Evolutionary conservation across 495 filamentous ascomycete genomes (phyloP).

Genomic region (Amniculicola lignicola): DNA sequence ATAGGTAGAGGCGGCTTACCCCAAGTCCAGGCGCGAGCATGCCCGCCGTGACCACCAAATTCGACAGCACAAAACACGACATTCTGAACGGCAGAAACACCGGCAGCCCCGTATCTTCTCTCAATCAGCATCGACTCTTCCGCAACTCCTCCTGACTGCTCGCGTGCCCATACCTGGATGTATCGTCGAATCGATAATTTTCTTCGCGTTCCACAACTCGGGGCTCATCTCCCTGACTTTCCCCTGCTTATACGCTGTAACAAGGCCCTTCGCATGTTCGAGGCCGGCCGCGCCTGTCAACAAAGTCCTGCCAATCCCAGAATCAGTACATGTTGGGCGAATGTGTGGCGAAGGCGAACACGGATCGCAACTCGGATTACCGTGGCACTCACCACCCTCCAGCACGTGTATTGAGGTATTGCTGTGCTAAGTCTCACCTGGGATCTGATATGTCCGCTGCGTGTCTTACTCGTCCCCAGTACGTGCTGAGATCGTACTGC

Average conservation of each 20-base stretch:
- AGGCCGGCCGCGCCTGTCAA: conserved; percentile 72
- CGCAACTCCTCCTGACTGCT: neutral
- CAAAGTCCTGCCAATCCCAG: conserved; percentile 60
- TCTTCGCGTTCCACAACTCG: conserved; percentile 92
- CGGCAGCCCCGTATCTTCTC: conserved; percentile 78
- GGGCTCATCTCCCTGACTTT: conserved; percentile 74
- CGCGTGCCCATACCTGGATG: conserved; percentile 69
- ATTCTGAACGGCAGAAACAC: conserved; percentile 95
- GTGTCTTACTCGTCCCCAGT: conserved; percentile 92
- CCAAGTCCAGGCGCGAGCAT: conserved; percentile 88
- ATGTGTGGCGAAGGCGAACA: neutral
- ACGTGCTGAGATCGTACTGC: conserved; percentile 86
- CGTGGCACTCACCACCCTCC: conserved; percentile 39
- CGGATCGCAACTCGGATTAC: conserved; percentile 19
- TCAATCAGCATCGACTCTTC: conserved; percentile 10
- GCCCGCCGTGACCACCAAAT: conserved; percentile 92
- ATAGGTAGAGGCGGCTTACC: conserved; percentile 43
- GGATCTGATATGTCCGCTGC: conserved; percentile 88
- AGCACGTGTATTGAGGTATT: conserved; percentile 28
- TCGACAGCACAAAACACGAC: conserved; percentile 92
- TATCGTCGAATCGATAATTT: conserved; percentile 90
- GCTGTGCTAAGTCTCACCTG: conserved; percentile 62
- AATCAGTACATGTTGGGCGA: conserved; percentile 18
- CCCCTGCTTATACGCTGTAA: conserved; percentile 79
- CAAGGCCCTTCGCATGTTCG: conserved; percentile 73